These are phyloP conservation scores for Phytophthora fragariaefolia DNA, from an alignment of 352 stramenopile genomes.

Conservation along the genomic window DNA sequence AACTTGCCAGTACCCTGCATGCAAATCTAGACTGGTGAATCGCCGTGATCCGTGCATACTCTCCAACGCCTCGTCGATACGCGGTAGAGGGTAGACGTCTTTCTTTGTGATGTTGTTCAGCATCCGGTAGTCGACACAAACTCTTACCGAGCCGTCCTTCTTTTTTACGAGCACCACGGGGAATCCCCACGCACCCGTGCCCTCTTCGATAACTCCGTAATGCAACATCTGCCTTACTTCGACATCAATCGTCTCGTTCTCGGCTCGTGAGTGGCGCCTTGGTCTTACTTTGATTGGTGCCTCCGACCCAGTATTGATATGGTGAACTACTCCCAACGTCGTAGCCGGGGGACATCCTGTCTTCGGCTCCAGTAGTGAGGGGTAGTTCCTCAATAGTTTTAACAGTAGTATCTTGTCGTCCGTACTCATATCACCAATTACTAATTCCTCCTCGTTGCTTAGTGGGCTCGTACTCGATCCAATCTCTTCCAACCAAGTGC, in stretches of 20 bases:
- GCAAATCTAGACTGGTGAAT: not conserved
- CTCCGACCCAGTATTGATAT: not conserved
- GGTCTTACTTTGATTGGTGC: no score
- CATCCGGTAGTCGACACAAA: not conserved
- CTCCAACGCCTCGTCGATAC: not conserved
- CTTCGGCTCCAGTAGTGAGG: not conserved
- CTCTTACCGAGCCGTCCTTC: not conserved
- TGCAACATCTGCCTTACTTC: not conserved
- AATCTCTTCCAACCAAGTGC: no score
- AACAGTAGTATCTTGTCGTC: not conserved
- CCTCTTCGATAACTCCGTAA: not conserved
- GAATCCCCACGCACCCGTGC: not conserved
- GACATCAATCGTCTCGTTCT: not conserved
- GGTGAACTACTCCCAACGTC: not conserved
- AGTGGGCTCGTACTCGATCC: no score
- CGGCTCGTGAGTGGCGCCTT: no score
- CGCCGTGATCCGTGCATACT: not conserved
- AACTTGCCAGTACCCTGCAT: not conserved
- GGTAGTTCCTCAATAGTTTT: not conserved
- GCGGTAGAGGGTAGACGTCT: not conserved
- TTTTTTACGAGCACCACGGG: not conserved
- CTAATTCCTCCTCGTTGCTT: no score
- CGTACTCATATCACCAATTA: no score
- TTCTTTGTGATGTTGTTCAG: not conserved
- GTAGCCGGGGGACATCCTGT: not conserved